Evolutionary conservation across 345 rosid genomes (phyloP), one percentile per base, ranked within the genome.

Genomic region (Orychophragmus violaceus): DNA sequence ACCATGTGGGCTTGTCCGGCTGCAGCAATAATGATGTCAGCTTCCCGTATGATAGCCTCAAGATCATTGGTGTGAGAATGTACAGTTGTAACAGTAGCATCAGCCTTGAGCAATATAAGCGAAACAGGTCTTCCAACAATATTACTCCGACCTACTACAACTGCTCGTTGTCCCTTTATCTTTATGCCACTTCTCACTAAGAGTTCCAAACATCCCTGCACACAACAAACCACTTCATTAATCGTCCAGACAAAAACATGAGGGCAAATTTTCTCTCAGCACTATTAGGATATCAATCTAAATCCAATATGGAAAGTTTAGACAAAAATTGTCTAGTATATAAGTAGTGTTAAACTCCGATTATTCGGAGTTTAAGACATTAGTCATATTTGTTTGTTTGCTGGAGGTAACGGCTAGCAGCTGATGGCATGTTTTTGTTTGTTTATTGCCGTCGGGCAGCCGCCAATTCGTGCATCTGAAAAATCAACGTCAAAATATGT

Each of bases 1-100:
- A 92, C 95, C 96, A 90, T 93, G 87, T 64, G 76, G 49, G 97
- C 79, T 76, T 88, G 98, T 62, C 98, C 97, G 24, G 91, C 96
- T 41, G 98, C 98, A 42, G 96, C 96, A 56, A 93, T 85, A 64
- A 93, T 50, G 8, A 93, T 90, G 78, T 93, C 98, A 64, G 98
- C 98, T 80, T 85, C 94, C 16, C 81, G 80, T 53, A 90, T 70
- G 71, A 87, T 69, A 14, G 59, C 66, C 76, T 83, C 97, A 14
- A 85, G 93, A 68, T 88, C 78, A n/a, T 55, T 78, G 10, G 98
- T 64, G 65, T 62, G 80, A 8, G 97, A 93, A 78, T 90, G 98
- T 59, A 88, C 98, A 10, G 70, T 62, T 8, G 85, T 79, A 27
- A 93, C 94, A 3, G 97, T 90, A 50, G 98, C 97, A 86, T 90